These are phyloP conservation scores for Crotalaria pallida DNA, from an alignment of 306 rosid species.

Conservation along the genomic window DNA sequence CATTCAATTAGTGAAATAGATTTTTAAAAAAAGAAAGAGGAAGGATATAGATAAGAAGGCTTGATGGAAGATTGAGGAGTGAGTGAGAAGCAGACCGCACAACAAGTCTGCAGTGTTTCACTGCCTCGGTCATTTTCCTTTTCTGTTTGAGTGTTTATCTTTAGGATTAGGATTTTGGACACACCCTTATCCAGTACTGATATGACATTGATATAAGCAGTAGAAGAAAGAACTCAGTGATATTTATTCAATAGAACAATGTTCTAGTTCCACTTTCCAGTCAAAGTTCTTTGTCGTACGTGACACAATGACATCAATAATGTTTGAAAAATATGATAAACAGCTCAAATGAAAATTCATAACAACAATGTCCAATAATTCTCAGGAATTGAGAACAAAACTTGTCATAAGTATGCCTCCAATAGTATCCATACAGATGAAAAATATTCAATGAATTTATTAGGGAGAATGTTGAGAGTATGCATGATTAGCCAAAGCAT, in stretches of 20 bases:
- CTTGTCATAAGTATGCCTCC: not conserved
- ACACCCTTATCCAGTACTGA: not conserved
- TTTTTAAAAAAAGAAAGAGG: not conserved
- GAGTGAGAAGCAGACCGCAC: not conserved
- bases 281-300: not conserved
- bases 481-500: not conserved
- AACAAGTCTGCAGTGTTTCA: not conserved
- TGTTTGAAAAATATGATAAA: not conserved
- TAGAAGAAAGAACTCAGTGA: not conserved
- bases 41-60: not conserved
- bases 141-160: not conserved
- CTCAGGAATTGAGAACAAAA: not conserved
- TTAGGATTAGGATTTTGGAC: not conserved
- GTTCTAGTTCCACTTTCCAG: not conserved
- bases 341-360: slow-evolving; percentile 9
- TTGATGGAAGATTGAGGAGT: not conserved
- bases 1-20: not conserved
- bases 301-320: not conserved
- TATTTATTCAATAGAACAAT: not conserved
- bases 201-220: not conserved
- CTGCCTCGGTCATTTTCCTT: too few relatives aligned
- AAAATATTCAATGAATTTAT: not conserved
- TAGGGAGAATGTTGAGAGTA: not conserved
- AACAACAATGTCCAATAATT: not conserved
- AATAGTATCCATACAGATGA: not conserved